Percentiles rank a stretch among this genome's conserved stretches.
Conservation (phyloP, 495 filamentous ascomycete genomes). For the Massariosphaeria phaeospora region DNA sequence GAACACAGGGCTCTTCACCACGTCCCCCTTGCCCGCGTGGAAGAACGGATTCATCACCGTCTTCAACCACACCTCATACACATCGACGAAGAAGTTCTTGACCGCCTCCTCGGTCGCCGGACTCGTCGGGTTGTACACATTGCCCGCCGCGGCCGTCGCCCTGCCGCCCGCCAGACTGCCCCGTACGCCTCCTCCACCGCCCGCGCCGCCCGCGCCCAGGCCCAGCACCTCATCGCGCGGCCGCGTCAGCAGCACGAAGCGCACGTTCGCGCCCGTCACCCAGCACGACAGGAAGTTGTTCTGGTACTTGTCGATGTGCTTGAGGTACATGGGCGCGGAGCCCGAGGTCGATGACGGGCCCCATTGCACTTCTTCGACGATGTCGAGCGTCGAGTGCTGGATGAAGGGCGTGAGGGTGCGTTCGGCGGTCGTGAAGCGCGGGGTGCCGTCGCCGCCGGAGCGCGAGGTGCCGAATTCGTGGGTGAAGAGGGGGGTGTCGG, state of each 20-base stretch:
- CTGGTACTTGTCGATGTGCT: constrained; percentile 89
- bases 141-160: constrained; percentile 21
- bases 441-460: constrained; percentile 82
- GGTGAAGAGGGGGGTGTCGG: constrained; percentile 92
- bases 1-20: constrained; percentile 81
- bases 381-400: constrained; percentile 84
- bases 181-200: constrained; percentile 31
- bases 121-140: constrained; percentile 70
- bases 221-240: constrained; percentile 50
- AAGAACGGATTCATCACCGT: constrained; percentile 98
- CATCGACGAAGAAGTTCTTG: constrained; percentile 84
- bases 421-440: constrained; percentile 79
- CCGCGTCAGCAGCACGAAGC: constrained; percentile 84
- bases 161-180: constrained; percentile 24
- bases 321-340: constrained; percentile 68
- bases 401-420: constrained; percentile 97
- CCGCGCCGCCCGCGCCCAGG: constrained; percentile 28
- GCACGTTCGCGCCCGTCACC: constrained; percentile 73
- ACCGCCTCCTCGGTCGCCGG: constrained; percentile 92
- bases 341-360: constrained; percentile 36
- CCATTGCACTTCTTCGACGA: constrained; percentile 95
- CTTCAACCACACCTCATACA: constrained; percentile 93
- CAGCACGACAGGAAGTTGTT: constrained; percentile 87
- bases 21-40: constrained; percentile 66
- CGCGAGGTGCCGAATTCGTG: constrained; percentile 94